phyloP scores from a whole-genome alignment of 2,329 filamentous ascomycete species.

The Cladorrhinum sp. region DNA sequence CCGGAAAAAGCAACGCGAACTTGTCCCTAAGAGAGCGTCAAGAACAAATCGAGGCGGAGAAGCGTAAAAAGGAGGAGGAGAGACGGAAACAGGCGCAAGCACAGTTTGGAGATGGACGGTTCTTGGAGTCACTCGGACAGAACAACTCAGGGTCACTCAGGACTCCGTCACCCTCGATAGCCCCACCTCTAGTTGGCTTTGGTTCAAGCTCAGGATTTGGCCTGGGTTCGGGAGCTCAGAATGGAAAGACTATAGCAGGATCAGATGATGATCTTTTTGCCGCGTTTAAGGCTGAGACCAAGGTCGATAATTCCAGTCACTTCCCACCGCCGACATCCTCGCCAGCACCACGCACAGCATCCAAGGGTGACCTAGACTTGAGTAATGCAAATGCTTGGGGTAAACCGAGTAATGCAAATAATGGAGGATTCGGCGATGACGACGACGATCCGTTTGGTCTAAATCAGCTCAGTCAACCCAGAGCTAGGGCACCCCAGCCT shows the following conservation, averaged over 20 bases:
- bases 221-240: conserved; percentile 19
- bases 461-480: conserved; percentile 54
- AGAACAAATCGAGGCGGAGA: conserved; percentile 62
- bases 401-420: conserved; percentile 32
- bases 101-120: conserved; percentile 73
- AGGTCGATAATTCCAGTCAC: conserved; percentile 64
- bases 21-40: conserved; percentile 77
- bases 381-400: conserved; percentile 55
- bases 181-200: conserved; percentile 27
- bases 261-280: conserved; percentile 65
- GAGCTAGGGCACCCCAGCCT: conserved; percentile 24
- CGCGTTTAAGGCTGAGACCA: conserved; percentile 63
- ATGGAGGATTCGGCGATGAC: conserved; percentile 51
- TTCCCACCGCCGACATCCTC: conserved; percentile 52
- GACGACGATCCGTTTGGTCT: conserved; percentile 91
- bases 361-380: conserved; percentile 43
- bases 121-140: conserved; percentile 70
- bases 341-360: conserved; percentile 44
- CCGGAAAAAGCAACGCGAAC: conserved; percentile 62
- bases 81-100: conserved; percentile 67
- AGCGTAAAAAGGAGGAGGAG: conserved; percentile 70
- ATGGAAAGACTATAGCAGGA: conserved; percentile 32
- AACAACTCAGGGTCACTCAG: conserved; percentile 39
- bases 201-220: neutral
- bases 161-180: conserved; percentile 42